These are phyloP conservation scores for Pythium dissotocum DNA, from an alignment of 352 stramenopile genomes.

Conservation along the genomic window DNA sequence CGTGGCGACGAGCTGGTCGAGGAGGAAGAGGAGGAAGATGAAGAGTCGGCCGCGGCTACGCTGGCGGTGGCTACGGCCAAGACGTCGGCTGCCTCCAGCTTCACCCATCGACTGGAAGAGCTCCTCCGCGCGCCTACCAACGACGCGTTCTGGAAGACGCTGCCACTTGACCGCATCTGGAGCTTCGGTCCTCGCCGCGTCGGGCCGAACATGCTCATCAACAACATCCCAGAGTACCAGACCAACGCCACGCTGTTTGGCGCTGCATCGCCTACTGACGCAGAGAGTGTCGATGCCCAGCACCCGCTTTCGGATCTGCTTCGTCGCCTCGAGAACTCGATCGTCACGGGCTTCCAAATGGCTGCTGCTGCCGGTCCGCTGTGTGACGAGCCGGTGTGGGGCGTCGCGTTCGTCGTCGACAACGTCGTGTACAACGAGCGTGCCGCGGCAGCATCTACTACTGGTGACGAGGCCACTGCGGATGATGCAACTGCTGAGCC, in stretches of 20 bases:
- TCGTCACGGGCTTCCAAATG: conserved; percentile 86
- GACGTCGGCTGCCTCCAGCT: conserved; percentile 10
- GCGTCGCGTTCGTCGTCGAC: conserved; percentile 88
- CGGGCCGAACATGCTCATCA: conserved; percentile 77
- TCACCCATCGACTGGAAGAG: conserved; percentile 47
- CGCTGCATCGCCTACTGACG: neutral
- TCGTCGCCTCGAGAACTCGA: conserved; percentile 74
- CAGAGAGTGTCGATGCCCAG: neutral
- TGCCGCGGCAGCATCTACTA: conserved; percentile 27
- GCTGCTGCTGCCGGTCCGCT: conserved; percentile 80
- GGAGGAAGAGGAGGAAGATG: conserved; percentile 17
- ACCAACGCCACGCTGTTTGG: conserved; percentile 18
- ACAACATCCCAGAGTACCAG: conserved; percentile 56
- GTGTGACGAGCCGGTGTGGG: conserved; percentile 90
- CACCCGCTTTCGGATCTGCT: conserved; percentile 27
- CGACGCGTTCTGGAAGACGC: conserved; percentile 50
- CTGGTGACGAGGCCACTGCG: neutral
- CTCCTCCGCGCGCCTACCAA: conserved; percentile 44
- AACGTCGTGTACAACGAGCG: conserved; percentile 58
- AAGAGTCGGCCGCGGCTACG: neutral
- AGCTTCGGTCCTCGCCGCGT: conserved; percentile 72
- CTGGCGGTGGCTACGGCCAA: neutral
- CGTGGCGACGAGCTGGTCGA: neutral
- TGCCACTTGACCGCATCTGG: conserved; percentile 67
- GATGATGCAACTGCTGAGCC: neutral